Evolutionary conservation across 495 filamentous ascomycete genomes (phyloP), one percentile per base, ranked within the genome.

Genomic region (Tuber calosporum): DNA sequence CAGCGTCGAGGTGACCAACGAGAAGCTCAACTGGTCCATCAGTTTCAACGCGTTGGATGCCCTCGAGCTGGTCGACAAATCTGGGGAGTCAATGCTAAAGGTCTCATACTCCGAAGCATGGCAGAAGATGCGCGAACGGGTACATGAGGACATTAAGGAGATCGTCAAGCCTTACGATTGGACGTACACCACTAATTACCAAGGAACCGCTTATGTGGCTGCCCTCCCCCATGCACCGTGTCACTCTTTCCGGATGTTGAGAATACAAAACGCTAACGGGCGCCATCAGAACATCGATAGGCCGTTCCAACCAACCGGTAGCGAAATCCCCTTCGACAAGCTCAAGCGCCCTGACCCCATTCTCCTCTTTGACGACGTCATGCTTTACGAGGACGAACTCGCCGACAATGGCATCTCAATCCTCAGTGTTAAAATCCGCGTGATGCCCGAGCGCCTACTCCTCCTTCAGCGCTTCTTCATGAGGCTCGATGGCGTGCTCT

Each of bases 151-250:
- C 30, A 97, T 98, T 72, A 93, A 91, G 80, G 93, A 97, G 81
- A 89, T 97, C 26, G 92, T 98, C 26, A 93, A 93, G 82, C 93
- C 94, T 15, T 99, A 95, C 82, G 95, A 99, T 83, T 99, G 95
- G 95, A 96, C 93, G 53, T 99, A 97, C 82, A 93, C 86, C 71
- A 97, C 94, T 22, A 87, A 89, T 68, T 97, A 96, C 81, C 87
- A 85, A 70, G 95, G 95, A 37, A 92, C 89, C 20, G 83, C 87
- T 2, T 7, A 53, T 34, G 20, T 36, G 67, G 66, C 45, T 69
- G n/a, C 40, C 37, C 37, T 22, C 34, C 26, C 41, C 34, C 40
- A 38, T 39, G 0, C 67, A 8, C 37, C 41, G 2, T n/a, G 9
- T 20, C 68, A 86, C 69, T 78, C 79, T 42, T 39, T 26, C 36